Base-by-base conservation (phyloP, 2,329 filamentous ascomycete species). In the Fusarium xylarioides region DNA sequence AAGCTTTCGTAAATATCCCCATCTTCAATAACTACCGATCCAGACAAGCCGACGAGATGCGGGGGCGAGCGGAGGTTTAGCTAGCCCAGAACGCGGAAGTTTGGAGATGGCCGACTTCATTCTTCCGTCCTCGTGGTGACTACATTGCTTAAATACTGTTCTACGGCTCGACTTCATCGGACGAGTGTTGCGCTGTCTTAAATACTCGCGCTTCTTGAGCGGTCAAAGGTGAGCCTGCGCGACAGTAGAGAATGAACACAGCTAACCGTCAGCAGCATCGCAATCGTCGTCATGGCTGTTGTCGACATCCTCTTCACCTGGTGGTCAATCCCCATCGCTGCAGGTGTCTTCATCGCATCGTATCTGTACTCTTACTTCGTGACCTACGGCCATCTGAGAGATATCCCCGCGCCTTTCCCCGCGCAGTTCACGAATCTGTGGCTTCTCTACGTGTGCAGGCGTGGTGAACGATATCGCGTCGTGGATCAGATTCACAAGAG, bases 401-500 rank as follows among this genome's bases (percentile, higher is more conserved):
- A 80, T 73, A 87, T 93, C 21, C 91, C 91, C 0, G 87, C 87
- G 0, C 91, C 91, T 0, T 90, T 91, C 74, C 86, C 89, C 1
- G 88, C 88, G 0, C 85, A 86, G 38, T 93, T 95, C 80, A 90
- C 91, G 35, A 94, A 95, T 76, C 83, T 97, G 34, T 98, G 95
- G 95, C 88, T 97, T 28, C 82, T 97, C 55, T 83, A 85, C 14
- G 87, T 91, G 18, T 85, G 85, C 59, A 90, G 95, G 4, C 85
- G 88, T 8, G 94, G 94, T 4, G 85, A 86, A 53, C 86, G 92
- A 15, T 94, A 89, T 78, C 74, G 83, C 34, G 84, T 86, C 5
- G 91, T 97, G n/a, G 87, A 97, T 76, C 82, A 90, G 40, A 85
- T 90, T 12, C 95, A 97, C 82, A 89, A 92, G 84, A 92, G 91